These are phyloP conservation scores for Kluyveromyces wickerhamii DNA, from an alignment of 805 yeast species.

Conservation along the genomic window DNA sequence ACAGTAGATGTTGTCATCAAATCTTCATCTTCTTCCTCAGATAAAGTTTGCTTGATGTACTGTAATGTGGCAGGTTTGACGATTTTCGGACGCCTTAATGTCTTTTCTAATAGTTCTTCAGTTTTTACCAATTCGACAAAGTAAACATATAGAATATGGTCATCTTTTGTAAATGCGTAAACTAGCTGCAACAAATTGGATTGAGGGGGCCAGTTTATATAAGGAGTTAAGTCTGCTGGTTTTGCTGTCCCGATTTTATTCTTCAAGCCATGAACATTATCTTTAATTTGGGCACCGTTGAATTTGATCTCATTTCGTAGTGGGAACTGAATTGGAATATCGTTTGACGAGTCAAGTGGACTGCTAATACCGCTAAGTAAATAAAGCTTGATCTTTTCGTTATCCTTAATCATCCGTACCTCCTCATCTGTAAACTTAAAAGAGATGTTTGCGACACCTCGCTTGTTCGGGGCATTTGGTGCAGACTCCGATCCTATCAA, in stretches of 20 bases:
- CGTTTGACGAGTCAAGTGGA: slow-evolving; percentile 34
- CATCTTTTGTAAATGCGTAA: slow-evolving; percentile 49
- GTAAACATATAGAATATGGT: slow-evolving; percentile 47
- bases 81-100: slow-evolving; percentile 45
- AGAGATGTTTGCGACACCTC: slow-evolving; percentile 37
- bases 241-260: slow-evolving; percentile 69
- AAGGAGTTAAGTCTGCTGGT: slow-evolving; percentile 70
- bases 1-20: slow-evolving; percentile 57
- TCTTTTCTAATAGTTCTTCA: slow-evolving; percentile 34
- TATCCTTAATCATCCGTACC: slow-evolving; percentile 27
- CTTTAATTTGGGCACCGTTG: slow-evolving; percentile 44
- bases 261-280: slow-evolving; percentile 65
- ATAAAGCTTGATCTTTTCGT: slow-evolving; percentile 34
- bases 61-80: slow-evolving; percentile 41
- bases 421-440: slow-evolving; percentile 42
- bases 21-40: slow-evolving; percentile 59
- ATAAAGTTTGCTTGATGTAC: slow-evolving; percentile 34
- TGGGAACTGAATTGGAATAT: slow-evolving; percentile 71
- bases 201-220: slow-evolving; percentile 26
- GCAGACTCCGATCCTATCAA: slow-evolving; percentile 42
- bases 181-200: slow-evolving; percentile 42
- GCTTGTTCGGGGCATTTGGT: slow-evolving; percentile 33
- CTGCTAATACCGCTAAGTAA: slow-evolving; percentile 47
- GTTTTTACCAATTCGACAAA: slow-evolving; percentile 44
- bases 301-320: slow-evolving; percentile 58